Percentiles rank a stretch among this genome's conserved stretches.
These are phyloP conservation scores for Emergomyces pasteurianus DNA, from an alignment of 2,329 filamentous ascomycete genomes.

Conservation along the genomic window DNA sequence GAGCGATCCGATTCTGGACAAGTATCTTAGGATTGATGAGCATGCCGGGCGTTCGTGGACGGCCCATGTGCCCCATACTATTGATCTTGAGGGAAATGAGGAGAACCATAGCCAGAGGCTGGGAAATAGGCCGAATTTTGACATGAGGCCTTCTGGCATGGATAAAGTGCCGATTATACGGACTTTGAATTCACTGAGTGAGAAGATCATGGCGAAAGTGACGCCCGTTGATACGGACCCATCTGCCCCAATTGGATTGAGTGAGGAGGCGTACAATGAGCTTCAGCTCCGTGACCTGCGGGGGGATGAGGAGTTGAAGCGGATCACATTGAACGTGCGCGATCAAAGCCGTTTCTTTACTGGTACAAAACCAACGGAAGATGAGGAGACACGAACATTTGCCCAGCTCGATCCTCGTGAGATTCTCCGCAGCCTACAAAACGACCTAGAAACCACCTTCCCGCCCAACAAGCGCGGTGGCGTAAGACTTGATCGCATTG, in stretches of 20 bases:
- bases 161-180: conserved; percentile 80
- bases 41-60: conserved; percentile 39
- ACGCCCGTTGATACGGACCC: conserved; percentile 63
- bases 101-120: conserved; percentile 79
- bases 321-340: conserved; percentile 74
- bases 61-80: conserved; percentile 69
- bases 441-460: conserved; percentile 42
- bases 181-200: conserved; percentile 78
- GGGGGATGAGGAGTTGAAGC: conserved; percentile 59
- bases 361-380: conserved; percentile 27
- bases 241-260: conserved; percentile 52
- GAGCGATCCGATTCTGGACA: conserved; percentile 69
- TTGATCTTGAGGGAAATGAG: conserved; percentile 89
- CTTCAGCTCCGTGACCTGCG: conserved; percentile 70
- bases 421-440: conserved; percentile 53
- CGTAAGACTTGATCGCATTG: conserved; percentile 53
- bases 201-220: conserved; percentile 85
- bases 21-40: conserved; percentile 67
- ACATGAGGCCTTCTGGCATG: conserved; percentile 66
- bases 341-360: conserved; percentile 74
- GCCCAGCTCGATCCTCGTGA: conserved; percentile 57
- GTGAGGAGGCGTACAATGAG: conserved; percentile 62
- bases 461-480: conserved; percentile 50
- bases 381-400: conserved; percentile 45
- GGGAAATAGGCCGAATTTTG: conserved; percentile 78